Evolutionary conservation across 192 early-diverging fungal species (phyloP).

Genomic region (Backusella luteola): DNA sequence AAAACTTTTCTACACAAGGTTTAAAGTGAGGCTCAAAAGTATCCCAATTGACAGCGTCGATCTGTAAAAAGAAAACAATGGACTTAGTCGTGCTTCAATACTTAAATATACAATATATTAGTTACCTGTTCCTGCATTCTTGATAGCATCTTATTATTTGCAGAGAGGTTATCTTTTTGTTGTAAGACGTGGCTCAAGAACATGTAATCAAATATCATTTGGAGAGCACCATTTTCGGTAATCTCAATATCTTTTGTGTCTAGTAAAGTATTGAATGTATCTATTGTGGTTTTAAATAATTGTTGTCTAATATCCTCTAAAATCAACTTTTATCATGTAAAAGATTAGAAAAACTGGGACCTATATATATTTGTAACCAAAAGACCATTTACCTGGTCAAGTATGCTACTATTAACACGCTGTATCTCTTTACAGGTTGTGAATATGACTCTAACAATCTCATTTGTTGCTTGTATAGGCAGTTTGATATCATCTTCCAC

Average conservation of each 20-base stretch:
- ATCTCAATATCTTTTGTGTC: not conserved
- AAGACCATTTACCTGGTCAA: slow-evolving; percentile 45
- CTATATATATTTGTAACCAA: not conserved
- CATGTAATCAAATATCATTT: slow-evolving; percentile 63
- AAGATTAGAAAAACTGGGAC: not conserved
- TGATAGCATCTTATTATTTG: not conserved
- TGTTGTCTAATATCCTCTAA: not conserved
- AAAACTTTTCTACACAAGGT: slow-evolving; percentile 56
- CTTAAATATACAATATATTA: not conserved
- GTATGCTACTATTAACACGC: slow-evolving; percentile 35
- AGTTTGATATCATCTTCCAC: slow-evolving; percentile 26
- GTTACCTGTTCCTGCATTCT: slow-evolving; percentile 15
- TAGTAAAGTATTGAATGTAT: not conserved
- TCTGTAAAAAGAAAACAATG: slow-evolving; percentile 38
- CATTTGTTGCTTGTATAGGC: slow-evolving; percentile 42
- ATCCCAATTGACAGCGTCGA: slow-evolving; percentile 67
- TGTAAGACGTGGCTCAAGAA: slow-evolving; percentile 52
- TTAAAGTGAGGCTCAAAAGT: slow-evolving; percentile 48
- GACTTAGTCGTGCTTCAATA: not conserved
- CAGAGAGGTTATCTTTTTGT: slow-evolving; percentile 3
- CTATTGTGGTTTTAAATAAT: not conserved
- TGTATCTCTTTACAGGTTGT: slow-evolving; percentile 45
- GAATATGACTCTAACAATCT: slow-evolving; percentile 44
- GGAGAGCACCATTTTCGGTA: slow-evolving; percentile 57
- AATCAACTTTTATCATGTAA: slow-evolving; percentile 8